Conservation (phyloP, 1,284 basidiomycete species). For the Peniophora sp. region DNA sequence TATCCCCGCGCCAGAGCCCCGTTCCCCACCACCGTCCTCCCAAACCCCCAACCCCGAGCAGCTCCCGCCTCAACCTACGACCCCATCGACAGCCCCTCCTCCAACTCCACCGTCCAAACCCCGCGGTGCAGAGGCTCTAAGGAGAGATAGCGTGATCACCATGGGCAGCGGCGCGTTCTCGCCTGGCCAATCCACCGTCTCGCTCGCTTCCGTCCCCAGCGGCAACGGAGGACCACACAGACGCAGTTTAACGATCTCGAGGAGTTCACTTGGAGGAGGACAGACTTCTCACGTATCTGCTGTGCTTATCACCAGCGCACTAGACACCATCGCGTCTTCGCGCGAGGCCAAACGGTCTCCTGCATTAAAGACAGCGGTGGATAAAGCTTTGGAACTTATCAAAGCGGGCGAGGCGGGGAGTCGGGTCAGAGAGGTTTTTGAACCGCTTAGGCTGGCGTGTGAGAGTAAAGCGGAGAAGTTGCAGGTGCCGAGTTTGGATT, state of each 20-base stretch:
- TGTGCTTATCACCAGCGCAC: constrained; percentile 77
- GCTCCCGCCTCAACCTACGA: no score
- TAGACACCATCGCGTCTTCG: constrained; percentile 82
- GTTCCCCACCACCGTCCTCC: no score
- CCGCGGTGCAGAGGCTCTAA: no score
- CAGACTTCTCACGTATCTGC: constrained; percentile 67
- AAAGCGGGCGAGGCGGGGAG: constrained; percentile 63
- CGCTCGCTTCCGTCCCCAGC: constrained; percentile 3
- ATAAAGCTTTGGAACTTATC: constrained; percentile 79
- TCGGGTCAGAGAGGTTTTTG: constrained; percentile 76
- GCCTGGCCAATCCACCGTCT: constrained; percentile 7
- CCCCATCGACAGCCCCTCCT: no score
- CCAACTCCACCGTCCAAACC: no score
- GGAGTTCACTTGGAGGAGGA: not conserved
- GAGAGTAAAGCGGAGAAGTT: constrained; percentile 89
- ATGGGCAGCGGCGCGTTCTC: constrained; percentile 2
- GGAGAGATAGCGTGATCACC: no score
- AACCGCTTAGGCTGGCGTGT: constrained; percentile 88
- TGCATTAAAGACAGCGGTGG: constrained; percentile 76
- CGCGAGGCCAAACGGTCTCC: constrained; percentile 84
- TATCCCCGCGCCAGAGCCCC: no score
- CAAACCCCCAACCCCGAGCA: no score
- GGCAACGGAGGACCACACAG: constrained; percentile 22
- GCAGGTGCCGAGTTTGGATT: constrained; percentile 91
- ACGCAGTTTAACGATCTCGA: constrained; percentile 63